Base-by-base conservation (phyloP, 2,329 filamentous ascomycete genomes). In the Purpureocillium takamizusanense region DNA sequence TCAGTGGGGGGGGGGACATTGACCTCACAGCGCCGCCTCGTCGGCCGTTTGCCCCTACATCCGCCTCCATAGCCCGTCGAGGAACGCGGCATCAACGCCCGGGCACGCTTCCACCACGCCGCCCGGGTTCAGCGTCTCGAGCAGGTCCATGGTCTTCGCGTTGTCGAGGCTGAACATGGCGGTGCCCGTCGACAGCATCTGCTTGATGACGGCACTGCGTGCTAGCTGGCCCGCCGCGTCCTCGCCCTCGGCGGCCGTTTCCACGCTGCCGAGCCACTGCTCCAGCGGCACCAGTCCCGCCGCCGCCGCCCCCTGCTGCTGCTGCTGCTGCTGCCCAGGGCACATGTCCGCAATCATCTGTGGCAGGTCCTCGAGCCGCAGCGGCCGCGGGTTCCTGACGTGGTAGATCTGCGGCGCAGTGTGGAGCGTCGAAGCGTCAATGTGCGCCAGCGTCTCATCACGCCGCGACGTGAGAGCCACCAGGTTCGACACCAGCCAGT, bases 161-260 rank as follows among this genome's bases (percentile, higher is more conserved):
- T 44, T 49, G 21, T 51, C 44, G 29, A 51, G 41, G 33, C 47
- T 44, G 31, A 51, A 51, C 49, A 51, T 51, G 43, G 50, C 49
- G 33, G 43, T 42, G 4, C 49, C 49, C 10, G 46, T 50, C 14
- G 42, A 40, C 10, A 49, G 46, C 32, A 47, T 48, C 37, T 51
- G 44, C 37, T 39, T 44, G 17, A 51, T 42, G 25, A 50, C 47
- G n/a, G 44, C 44, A 37, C 41, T 43, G 12, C 43, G 38, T 4
- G 49, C 44, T n/a, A 44, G 41, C 18, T 44, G 40, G 4, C 40
- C 42, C 2, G 45, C 42, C 13, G 34, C 36, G 25, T 51, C 46
- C 5, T 44, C 42, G 14, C 33, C 42, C 21, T 42, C 38, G 10
- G 36, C 33, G 4, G 45, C 44, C 40, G 21, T 25, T 10, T 25